A percentile compares a stretch with the other conserved stretches of the same genome.
Conservation (phyloP, 139 green algal genomes). For the Klebsormidium nitens region DNA sequence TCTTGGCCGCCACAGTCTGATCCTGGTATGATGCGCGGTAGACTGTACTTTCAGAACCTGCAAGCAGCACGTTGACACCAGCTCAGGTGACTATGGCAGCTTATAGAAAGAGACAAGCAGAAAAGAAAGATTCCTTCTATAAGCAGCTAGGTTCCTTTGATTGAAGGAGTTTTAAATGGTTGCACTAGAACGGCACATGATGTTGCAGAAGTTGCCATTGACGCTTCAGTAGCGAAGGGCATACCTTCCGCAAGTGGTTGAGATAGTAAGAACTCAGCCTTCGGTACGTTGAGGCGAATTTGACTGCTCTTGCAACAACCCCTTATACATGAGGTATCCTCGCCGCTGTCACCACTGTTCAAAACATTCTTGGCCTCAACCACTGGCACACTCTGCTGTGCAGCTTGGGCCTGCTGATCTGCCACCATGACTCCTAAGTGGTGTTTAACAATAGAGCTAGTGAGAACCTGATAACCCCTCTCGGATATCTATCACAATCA, state of each 20-base stretch:
- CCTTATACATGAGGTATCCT: slow-evolving; percentile 18
- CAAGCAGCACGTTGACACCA: neutral
- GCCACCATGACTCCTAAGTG: too few species aligned
- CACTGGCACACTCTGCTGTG: neutral
- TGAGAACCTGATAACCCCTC: too few species aligned
- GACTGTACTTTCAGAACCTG: slow-evolving; percentile 33
- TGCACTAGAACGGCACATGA: too few species aligned
- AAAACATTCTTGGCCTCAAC: too few species aligned
- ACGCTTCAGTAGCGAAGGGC: slow-evolving; percentile 9
- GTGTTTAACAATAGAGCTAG: too few species aligned
- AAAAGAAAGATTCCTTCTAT: neutral
- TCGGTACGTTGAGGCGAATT: slow-evolving; percentile 11
- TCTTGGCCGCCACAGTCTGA: slow-evolving; percentile 22
- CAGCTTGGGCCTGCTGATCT: too few species aligned
- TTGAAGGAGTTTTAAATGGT: too few species aligned
- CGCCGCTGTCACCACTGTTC: neutral
- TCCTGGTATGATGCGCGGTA: slow-evolving; percentile 13
- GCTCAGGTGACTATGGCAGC: neutral
- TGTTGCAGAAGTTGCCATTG: neutral
- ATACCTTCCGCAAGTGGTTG: neutral
- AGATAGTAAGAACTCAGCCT: neutral
- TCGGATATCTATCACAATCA: too few species aligned
- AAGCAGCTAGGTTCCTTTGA: neutral
- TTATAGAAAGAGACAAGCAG: neutral
- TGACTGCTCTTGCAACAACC: slow-evolving; percentile 22